phyloP scores from a whole-genome alignment of 2,329 filamentous ascomycete species.

The Botrytis fragariae region DNA sequence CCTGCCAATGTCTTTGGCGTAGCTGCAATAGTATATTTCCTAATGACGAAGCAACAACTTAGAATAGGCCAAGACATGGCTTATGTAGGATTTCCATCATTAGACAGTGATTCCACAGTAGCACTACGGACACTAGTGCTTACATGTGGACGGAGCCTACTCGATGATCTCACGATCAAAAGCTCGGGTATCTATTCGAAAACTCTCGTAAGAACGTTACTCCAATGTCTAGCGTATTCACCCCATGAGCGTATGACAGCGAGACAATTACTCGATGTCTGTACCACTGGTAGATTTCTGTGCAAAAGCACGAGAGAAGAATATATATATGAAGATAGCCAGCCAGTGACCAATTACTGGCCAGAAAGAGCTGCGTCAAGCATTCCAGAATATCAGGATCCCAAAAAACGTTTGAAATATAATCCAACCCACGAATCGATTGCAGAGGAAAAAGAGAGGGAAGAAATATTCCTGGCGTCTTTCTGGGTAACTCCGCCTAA shows the following conservation, averaged over 20 bases:
- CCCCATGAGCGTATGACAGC: neutral
- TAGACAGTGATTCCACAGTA: neutral
- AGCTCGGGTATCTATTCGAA: neutral
- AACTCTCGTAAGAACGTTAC: neutral
- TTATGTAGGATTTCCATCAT: slow-evolving; percentile 2
- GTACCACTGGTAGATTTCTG: neutral
- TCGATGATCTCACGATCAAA: neutral
- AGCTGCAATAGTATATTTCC: neutral
- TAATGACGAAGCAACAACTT: neutral
- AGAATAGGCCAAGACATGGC: neutral
- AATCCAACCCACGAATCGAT: neutral
- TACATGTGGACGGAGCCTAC: neutral
- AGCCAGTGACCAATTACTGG: neutral
- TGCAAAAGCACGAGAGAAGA: neutral
- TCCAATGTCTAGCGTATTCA: slow-evolving; percentile 2
- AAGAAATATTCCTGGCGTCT: neutral
- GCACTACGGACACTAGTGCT: neutral
- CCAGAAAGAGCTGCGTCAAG: neutral
- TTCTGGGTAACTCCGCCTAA: neutral
- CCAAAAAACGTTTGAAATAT: neutral
- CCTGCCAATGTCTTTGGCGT: slow-evolving; percentile 4
- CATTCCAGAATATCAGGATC: neutral
- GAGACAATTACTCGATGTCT: neutral
- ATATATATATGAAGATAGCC: neutral
- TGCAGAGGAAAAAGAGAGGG: neutral